phyloP scores from a whole-genome alignment of 2,329 filamentous ascomycete genomes.

The Trichothecium sympodiale region DNA sequence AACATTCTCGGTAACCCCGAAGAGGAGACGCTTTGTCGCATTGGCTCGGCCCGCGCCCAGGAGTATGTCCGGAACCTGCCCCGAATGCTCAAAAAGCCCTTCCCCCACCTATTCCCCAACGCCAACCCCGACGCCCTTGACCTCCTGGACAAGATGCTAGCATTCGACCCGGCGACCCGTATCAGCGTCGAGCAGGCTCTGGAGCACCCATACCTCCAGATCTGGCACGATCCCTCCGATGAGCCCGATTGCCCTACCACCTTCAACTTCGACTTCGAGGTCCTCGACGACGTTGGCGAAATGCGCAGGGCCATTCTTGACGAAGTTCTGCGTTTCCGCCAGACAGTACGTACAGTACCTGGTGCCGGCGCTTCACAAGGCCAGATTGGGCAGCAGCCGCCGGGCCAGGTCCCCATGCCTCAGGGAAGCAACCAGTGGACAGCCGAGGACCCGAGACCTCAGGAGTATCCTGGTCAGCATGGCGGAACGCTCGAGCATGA shows the following conservation, averaged over 20 bases:
- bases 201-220: constrained; percentile 90
- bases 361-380: constrained; percentile 19
- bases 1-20: constrained; percentile 96
- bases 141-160: constrained; percentile 91
- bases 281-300: constrained; percentile 87
- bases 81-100: constrained; percentile 87
- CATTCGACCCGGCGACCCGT: constrained; percentile 87
- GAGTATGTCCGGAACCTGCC: constrained; percentile 97
- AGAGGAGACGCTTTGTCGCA: constrained; percentile 85
- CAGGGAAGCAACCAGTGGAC: constrained; percentile 41
- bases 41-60: constrained; percentile 89
- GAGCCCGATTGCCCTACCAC: constrained; percentile 88
- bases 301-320: constrained; percentile 97
- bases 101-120: constrained; percentile 79
- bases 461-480: constrained; percentile 40
- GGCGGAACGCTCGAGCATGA: constrained; percentile 44
- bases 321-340: constrained; percentile 83
- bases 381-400: constrained; percentile 23
- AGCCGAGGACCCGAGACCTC: constrained; percentile 47
- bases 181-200: constrained; percentile 92
- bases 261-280: constrained; percentile 97
- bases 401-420: constrained; percentile 40
- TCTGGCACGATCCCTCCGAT: constrained; percentile 97
- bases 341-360: constrained; percentile 41
- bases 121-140: constrained; percentile 95